Base-by-base conservation (phyloP, 1,284 basidiomycete genomes). In the Leccinum subspadiceum region DNA sequence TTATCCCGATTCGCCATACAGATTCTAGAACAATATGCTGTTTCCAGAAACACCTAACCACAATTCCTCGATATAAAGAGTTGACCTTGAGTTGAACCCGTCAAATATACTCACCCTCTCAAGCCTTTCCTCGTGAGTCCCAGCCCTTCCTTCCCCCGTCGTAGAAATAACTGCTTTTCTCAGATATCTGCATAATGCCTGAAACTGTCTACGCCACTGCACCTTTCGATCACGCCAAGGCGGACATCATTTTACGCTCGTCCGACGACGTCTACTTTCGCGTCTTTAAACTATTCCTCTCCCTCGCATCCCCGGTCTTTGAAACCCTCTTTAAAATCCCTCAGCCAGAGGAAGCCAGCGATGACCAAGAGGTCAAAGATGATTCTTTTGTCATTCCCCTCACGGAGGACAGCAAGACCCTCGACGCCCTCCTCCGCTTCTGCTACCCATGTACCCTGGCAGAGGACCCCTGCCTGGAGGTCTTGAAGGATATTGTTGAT, bases 231-330 rank as follows among this genome's bases (percentile, higher is more conserved):
- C 62, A 62, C 8, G 26, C 46, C 4, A 64, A 73, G 13, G 68
- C 69, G 9, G 76, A 78, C 53, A 62, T 75, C 56, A 67, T 75
- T n/a, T 53, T 79, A 15, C 67, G 67, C 7, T 73, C 77, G 1
- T 72, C 70, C 2, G 76, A 78, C 54, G 52, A 62, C 5, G 60
- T 75, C 13, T 57, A 71, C 33, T 77, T 33, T 33, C 15, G 62
- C 10, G 64, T 76, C 33, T 70, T 73, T 61, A 72, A 70, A n/a
- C 54, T 65, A 4, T 68, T 78, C 56, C 70, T 79, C 24, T 66
- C 66, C 35, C 35, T 73, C n/a, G 70, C 71, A 2, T 76, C 76
- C n/a, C 63, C 69, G 4, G 65, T 78, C 60, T 78, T 79, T 64
- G 60, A 69, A 17, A 67, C 69, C 15, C 74, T 78, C 73, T 74